A percentile compares a stretch with the other conserved stretches of the same genome.
These are phyloP conservation scores for Candida anglica DNA, from an alignment of 805 yeast genomes.

Conservation along the genomic window DNA sequence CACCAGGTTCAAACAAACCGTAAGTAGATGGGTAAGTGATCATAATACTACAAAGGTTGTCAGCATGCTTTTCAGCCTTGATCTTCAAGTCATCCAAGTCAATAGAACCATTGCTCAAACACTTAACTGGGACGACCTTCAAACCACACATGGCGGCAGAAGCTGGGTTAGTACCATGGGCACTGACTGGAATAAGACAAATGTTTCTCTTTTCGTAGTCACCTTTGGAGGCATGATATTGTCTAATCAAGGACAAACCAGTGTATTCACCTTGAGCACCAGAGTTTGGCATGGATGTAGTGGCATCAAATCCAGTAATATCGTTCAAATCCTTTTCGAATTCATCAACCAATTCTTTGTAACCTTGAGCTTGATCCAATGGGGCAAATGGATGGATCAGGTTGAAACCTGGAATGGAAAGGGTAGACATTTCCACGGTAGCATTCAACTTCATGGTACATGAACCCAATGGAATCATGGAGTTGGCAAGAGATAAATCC, in stretches of 20 bases:
- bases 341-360: slow-evolving; percentile 67
- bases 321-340: slow-evolving; percentile 82
- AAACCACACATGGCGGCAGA: slow-evolving; percentile 97
- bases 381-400: slow-evolving; percentile 94
- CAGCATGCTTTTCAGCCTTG: slow-evolving; percentile 68
- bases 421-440: slow-evolving; percentile 90
- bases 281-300: slow-evolving; percentile 93
- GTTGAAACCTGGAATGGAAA: slow-evolving; percentile 91
- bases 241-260: slow-evolving; percentile 81
- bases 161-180: slow-evolving; percentile 99
- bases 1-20: slow-evolving; percentile 93
- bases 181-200: slow-evolving; percentile 93
- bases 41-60: slow-evolving; percentile 85
- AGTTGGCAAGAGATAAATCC: slow-evolving; percentile 89
- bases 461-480: slow-evolving; percentile 97
- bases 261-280: slow-evolving; percentile 99
- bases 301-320: slow-evolving; percentile 89
- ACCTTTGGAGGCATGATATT: slow-evolving; percentile 69
- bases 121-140: slow-evolving; percentile 89
- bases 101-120: slow-evolving; percentile 79
- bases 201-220: slow-evolving; percentile 67
- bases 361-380: slow-evolving; percentile 82
- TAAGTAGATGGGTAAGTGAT: slow-evolving; percentile 97
- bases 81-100: slow-evolving; percentile 71
- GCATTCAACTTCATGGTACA: slow-evolving; percentile 98